Percentiles rank a stretch among this genome's conserved stretches.
phyloP scores from a whole-genome alignment of 2,329 filamentous ascomycete genomes.

The Thyridium curvatum region DNA sequence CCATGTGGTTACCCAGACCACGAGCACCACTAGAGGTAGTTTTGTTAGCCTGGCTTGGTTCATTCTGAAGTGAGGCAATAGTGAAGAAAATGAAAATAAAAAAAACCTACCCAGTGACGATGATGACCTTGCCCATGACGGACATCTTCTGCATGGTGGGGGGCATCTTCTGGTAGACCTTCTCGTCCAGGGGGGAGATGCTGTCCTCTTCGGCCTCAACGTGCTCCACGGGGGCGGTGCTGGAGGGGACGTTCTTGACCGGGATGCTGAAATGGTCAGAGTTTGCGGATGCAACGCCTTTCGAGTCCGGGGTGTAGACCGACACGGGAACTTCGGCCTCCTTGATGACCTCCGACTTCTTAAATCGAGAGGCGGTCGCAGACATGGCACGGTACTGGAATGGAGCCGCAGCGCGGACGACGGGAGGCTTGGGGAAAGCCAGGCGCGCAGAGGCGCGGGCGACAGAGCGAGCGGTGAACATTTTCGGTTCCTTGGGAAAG shows the following conservation, averaged over 20 bases:
- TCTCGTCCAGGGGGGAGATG: constrained; percentile 45
- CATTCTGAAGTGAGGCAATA: background rate
- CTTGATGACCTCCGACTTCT: constrained; percentile 43
- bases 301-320: constrained; percentile 41
- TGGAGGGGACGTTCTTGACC: constrained; percentile 32
- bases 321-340: constrained; percentile 53
- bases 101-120: constrained; percentile 59
- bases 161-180: constrained; percentile 50
- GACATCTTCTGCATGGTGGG: constrained; percentile 64
- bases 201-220: constrained; percentile 36
- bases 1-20: constrained; percentile 75
- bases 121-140: constrained; percentile 63
- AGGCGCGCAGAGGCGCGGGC: constrained; percentile 20
- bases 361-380: constrained; percentile 21
- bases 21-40: constrained; percentile 54
- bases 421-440: constrained; percentile 18
- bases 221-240: constrained; percentile 34
- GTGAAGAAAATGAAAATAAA: constrained; percentile 1
- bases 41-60: background rate
- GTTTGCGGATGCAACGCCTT: constrained; percentile 31
- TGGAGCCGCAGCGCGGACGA: constrained; percentile 10
- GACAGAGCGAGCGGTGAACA: constrained; percentile 18
- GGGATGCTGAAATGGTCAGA: constrained; percentile 50
- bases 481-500: constrained; percentile 7
- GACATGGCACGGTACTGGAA: constrained; percentile 27